These are phyloP conservation scores for Carex arenaria DNA, from an alignment of 202 grass and related monocot genomes.

Conservation along the genomic window DNA sequence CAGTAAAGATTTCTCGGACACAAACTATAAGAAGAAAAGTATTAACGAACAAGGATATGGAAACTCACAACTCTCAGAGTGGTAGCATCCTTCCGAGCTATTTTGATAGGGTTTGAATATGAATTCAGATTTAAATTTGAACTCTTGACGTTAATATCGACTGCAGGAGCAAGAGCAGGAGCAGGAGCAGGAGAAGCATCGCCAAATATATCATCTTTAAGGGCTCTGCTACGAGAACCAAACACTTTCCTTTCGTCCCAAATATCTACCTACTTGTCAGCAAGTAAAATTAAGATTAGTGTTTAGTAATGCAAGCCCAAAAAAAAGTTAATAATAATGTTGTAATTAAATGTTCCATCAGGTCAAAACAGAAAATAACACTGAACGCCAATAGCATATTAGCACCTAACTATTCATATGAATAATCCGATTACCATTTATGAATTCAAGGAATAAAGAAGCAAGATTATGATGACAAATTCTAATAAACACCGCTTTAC, in stretches of 20 bases:
- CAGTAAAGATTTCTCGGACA: neutral
- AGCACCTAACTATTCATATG: neutral
- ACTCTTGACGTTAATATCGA: slow-evolving; percentile 52
- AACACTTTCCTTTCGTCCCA: slow-evolving; percentile 94
- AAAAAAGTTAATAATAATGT: neutral
- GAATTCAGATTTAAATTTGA: slow-evolving; percentile 43
- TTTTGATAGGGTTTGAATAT: slow-evolving; percentile 57
- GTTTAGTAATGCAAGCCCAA: neutral
- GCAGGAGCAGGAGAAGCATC: slow-evolving; percentile 29
- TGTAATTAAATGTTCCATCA: slow-evolving; percentile 2
- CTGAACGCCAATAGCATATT: neutral
- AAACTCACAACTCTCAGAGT: slow-evolving; percentile 65
- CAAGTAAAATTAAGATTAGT: slow-evolving; percentile 18
- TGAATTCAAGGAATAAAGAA: neutral
- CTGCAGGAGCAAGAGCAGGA: slow-evolving; percentile 27
- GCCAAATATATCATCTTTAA: slow-evolving; percentile 84
- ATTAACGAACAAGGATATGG: slow-evolving; percentile 6
- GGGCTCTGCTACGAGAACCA: slow-evolving; percentile 58
- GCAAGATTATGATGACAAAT: neutral
- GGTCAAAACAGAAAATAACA: neutral
- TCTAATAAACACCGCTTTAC: neutral
- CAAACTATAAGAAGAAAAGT: neutral
- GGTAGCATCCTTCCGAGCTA: slow-evolving; percentile 52
- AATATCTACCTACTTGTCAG: slow-evolving; percentile 63
- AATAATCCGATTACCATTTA: neutral